Evolutionary conservation across 2,329 filamentous ascomycete species (phyloP), one percentile per base, ranked within the genome.

Genomic region (Aspergillus hortae): DNA sequence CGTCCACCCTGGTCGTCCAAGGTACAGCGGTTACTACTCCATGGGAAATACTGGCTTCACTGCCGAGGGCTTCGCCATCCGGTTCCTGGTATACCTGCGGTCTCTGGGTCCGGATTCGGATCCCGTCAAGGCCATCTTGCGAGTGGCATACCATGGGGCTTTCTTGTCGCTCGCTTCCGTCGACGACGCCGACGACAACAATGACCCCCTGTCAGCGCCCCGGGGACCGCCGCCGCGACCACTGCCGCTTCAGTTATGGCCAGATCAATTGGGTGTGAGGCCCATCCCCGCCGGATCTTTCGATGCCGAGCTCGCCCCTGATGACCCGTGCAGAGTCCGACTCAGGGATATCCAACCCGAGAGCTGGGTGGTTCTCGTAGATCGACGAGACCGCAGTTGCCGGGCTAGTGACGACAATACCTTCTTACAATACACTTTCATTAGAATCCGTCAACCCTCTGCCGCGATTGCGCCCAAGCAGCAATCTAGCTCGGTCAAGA

Each of bases 341-440:
- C 33, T 52, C 42, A 15, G 50, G 17, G 48, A 57, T 44, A 27
- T 57, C 27, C 30, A 6, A n/a, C 48, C 50, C 3, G 50, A 45
- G 25, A 49, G 48, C 51, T 57, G 53, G 53, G 45, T 55, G 42
- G 9, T 57, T 42, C 55, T 57, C 46, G 35, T 57, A n/a, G 50
- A 50, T 35, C 44, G 35, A 49, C 40, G 30, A 53, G 38, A 45
- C 43, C 38, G 44, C 43, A 46, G 4, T 30, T 43, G 15, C 11
- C 35, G 35, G 44, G 48, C 27, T 30, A 35, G 44, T 45, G 43
- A 50, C 21, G 46, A 52, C 35, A 11, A 12, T 32, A 15, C 12
- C 49, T 51, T 57, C 30, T 23, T 57, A 48, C 55, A 51, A 51
- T 57, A 57, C 50, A 52, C 50, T 41, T 57, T 57, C 36, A 27